Base-by-base conservation (phyloP, 2,329 filamentous ascomycete species). In the Cryphonectria japonica region DNA sequence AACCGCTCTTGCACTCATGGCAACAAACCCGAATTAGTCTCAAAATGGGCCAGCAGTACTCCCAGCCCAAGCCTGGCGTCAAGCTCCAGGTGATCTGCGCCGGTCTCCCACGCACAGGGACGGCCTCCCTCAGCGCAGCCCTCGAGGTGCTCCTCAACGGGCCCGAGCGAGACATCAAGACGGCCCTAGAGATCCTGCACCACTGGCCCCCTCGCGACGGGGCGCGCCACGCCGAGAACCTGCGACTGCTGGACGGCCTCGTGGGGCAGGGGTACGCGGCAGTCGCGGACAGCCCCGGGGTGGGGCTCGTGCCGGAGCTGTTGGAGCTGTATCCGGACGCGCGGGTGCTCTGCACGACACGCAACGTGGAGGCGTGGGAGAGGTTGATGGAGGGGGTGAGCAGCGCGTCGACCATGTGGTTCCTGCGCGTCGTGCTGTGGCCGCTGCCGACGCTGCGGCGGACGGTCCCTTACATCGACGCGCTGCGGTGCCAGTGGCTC, bases 321-420 rank as follows among this genome's bases (percentile, higher is more conserved):
- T 77, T 87, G 76, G 79, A 82, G 52, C 76, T 86, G 46, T 86
- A 85, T 73, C 85, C 85, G 0, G 80, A 86, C 52, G 85, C 85
- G 26, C 80, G 83, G 67, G 84, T 87, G 41, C 81, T 87, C 68
- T 82, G 79, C 72, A 84, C 83, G 19, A 82, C 80, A 1, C 78
- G 82, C 66, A 78, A 81, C 70, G 76, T 79, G 60, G 75, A 75
- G 50, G 78, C 78, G 3, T 83, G 82, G 81, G 82, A 80, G 79
- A 76, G 75, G 72, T 82, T 77, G 71, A 79, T 80, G 79, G 74
- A 73, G 65, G 72, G 77, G 69, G 66, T 79, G 65, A 79, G 79
- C 72, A 76, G 73, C 69, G 77, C 79, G 70, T 78, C 79, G 75
- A 75, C 76, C 52, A 80, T 76, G 46, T 80, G 78, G 76, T 78